Percentiles rank a stretch among this genome's conserved stretches.
Conservation (phyloP, 116 monocot genomes). For the Dioscorea cayenensis region DNA sequence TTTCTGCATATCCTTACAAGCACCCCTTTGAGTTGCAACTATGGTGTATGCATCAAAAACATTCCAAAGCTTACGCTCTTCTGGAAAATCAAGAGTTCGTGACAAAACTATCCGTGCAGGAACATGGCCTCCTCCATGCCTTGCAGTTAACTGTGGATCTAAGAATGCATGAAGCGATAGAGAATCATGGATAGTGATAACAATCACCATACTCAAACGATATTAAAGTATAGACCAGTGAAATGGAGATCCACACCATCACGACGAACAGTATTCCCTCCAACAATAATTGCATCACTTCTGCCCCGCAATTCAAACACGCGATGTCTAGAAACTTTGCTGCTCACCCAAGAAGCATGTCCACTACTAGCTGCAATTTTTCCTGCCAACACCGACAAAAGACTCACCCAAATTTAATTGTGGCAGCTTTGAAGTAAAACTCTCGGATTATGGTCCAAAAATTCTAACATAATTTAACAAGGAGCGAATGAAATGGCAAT, state of each 20-base stretch:
- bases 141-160: conserved; percentile 94
- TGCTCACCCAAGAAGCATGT: conserved; percentile 98
- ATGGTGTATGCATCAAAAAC: conserved; percentile 84
- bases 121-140: conserved; percentile 77
- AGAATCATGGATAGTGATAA: conserved; percentile 1
- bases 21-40: conserved; percentile 92
- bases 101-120: conserved; percentile 91
- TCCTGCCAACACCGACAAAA: conserved; percentile 34
- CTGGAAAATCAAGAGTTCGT: conserved; percentile 76
- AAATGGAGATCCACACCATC: conserved; percentile 49
- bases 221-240: neutral
- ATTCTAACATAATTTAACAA: neutral
- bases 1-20: conserved; percentile 65
- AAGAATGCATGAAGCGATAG: neutral
- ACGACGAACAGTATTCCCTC: conserved; percentile 92
- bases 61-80: conserved; percentile 91
- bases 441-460: neutral
- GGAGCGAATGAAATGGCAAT: neutral
- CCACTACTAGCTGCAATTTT: conserved; percentile 99
- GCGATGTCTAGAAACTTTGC: conserved; percentile 64
- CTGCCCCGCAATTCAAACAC: conserved; percentile 92
- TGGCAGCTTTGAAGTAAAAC: neutral
- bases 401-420: neutral
- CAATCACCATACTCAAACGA: neutral
- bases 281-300: conserved; percentile 96